phyloP scores from a whole-genome alignment of 768 basidiomycete genomes.

The Lyophyllum semitale region DNA sequence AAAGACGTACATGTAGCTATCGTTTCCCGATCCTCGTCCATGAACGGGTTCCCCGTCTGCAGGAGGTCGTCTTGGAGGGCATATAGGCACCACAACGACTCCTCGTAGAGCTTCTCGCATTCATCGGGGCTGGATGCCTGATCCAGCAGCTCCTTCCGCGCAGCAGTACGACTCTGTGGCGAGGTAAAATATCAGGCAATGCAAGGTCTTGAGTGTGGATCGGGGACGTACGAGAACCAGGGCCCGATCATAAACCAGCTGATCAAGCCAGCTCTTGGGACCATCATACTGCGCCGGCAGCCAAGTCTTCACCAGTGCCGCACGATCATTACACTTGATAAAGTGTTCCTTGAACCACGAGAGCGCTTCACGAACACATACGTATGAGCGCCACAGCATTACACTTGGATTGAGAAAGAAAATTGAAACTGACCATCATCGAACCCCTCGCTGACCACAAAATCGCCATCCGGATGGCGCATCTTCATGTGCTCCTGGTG shows the following conservation, averaged over 20 bases:
- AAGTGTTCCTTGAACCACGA: constrained; percentile 94
- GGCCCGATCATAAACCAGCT: constrained; percentile 91
- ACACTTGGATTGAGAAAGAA: not conserved
- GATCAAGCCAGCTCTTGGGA: constrained; percentile 83
- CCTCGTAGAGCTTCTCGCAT: constrained; percentile 94
- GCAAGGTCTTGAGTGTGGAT: not conserved
- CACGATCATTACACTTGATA: constrained; percentile 92
- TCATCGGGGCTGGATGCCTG: constrained; percentile 74
- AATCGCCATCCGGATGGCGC: constrained; percentile 74
- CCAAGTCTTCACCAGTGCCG: constrained; percentile 87
- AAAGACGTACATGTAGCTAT: constrained; percentile 68
- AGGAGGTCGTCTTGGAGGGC: constrained; percentile 88
- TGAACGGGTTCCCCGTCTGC: constrained; percentile 80
- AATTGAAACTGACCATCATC: constrained; percentile 58
- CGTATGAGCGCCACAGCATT: constrained; percentile 1
- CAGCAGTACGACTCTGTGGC: constrained; percentile 87
- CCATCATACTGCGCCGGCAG: constrained; percentile 81
- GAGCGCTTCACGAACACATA: constrained; percentile 49
- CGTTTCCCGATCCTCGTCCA: constrained; percentile 80
- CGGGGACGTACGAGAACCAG: constrained; percentile 68
- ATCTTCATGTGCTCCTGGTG: constrained; percentile 84
- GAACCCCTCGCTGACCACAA: constrained; percentile 77
- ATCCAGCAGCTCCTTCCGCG: constrained; percentile 86
- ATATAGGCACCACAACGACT: constrained; percentile 91
- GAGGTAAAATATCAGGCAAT: not conserved